These are phyloP conservation scores for Corynespora cassiicola DNA, from an alignment of 2,329 filamentous ascomycete genomes.

Conservation along the genomic window DNA sequence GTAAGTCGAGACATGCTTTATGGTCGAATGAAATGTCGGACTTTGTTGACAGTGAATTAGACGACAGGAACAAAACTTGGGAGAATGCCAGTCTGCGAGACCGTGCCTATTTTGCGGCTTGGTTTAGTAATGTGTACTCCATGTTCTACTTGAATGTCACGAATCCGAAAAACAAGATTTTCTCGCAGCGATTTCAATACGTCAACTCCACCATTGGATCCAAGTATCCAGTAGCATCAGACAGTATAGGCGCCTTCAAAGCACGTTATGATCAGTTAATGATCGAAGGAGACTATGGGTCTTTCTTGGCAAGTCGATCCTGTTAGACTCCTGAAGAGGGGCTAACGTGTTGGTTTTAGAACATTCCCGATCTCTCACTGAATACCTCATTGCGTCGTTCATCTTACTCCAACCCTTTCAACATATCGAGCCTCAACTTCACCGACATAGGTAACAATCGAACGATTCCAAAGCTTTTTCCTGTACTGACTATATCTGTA, in stretches of 20 bases:
- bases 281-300: slow-evolving; percentile 5
- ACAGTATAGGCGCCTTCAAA: slow-evolving; percentile 3
- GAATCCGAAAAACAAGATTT: slow-evolving; percentile 14
- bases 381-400: slow-evolving; percentile 24
- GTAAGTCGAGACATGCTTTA: slow-evolving; percentile 1
- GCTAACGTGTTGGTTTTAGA: slow-evolving; percentile 19
- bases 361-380: neutral
- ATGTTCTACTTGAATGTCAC: slow-evolving; percentile 52
- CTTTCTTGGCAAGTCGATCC: slow-evolving; percentile 1
- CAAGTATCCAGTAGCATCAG: slow-evolving; percentile 5
- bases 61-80: slow-evolving; percentile 39
- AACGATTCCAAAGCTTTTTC: neutral
- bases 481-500: slow-evolving; percentile 3
- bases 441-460: slow-evolving; percentile 8
- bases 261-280: slow-evolving; percentile 11
- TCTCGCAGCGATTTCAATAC: slow-evolving; percentile 38
- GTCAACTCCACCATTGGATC: slow-evolving; percentile 36
- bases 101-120: slow-evolving; percentile 54
- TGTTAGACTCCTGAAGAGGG: slow-evolving; percentile 1
- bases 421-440: slow-evolving; percentile 8
- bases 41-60: too few relatives aligned
- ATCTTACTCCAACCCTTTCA: slow-evolving; percentile 25
- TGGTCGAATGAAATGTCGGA: neutral
- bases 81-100: slow-evolving; percentile 44
- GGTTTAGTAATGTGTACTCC: slow-evolving; percentile 49